Conservation (phyloP, 2,329 filamentous ascomycete species). For the Colletotrichum graminicola region DNA sequence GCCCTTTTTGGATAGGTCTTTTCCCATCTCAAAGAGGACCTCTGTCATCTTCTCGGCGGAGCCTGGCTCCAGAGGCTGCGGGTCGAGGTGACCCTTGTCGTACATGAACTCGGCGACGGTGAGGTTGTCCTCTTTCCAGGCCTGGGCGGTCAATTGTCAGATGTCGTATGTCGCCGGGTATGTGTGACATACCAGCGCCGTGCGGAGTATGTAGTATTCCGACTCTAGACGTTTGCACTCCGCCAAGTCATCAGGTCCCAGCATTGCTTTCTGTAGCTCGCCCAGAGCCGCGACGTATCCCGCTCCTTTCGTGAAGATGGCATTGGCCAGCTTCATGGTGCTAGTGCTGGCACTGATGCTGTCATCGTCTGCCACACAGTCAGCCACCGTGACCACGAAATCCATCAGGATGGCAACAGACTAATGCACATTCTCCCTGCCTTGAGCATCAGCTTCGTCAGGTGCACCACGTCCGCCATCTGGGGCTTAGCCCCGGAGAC, state of each 20-base stretch:
- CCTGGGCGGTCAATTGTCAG: conserved; percentile 57
- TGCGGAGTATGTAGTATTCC: conserved; percentile 76
- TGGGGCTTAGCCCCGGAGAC: conserved; percentile 43
- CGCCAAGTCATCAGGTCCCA: conserved; percentile 49
- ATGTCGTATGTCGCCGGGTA: background rate
- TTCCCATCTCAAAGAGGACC: conserved; percentile 79
- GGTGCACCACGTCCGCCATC: conserved; percentile 61
- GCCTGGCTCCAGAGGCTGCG: conserved; percentile 56
- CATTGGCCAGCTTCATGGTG: conserved; percentile 59
- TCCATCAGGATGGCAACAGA: conserved; percentile 50
- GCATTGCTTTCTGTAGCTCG: conserved; percentile 45
- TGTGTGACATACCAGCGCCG: conserved; percentile 68
- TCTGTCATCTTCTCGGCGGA: conserved; percentile 74
- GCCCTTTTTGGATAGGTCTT: conserved; percentile 63
- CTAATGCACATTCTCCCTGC: conserved; percentile 73
- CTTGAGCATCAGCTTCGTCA: conserved; percentile 77
- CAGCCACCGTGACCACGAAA: conserved; percentile 14
- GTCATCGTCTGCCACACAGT: conserved; percentile 55
- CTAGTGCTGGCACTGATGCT: conserved; percentile 58
- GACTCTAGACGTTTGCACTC: conserved; percentile 58
- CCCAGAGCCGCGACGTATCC: conserved; percentile 62
- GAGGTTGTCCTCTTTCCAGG: conserved; percentile 78
- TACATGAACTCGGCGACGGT: conserved; percentile 87
- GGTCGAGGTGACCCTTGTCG: conserved; percentile 64
- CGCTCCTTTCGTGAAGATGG: conserved; percentile 74